Conservation (phyloP, 225 moss, liverwort and hornwort genomes). For the Lunularia cruciata region DNA sequence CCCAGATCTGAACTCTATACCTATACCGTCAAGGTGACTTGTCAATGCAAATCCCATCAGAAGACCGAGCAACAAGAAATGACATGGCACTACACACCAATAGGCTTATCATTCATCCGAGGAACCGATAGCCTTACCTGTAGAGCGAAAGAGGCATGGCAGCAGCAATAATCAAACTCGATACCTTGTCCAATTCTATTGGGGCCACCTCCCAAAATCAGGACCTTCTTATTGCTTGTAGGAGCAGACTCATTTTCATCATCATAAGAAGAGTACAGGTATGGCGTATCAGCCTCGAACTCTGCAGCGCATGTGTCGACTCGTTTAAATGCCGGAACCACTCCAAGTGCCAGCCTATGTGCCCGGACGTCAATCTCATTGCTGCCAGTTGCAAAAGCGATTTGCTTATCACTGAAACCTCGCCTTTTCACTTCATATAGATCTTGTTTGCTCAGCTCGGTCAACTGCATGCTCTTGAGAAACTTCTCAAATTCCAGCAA, state of each 20-base stretch:
- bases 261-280: constrained; percentile 95
- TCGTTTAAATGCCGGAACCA: constrained; percentile 89
- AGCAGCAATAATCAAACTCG: constrained; percentile 98
- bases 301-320: constrained; percentile 99
- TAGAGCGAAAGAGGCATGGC: constrained; percentile 94
- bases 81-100: too few relatives aligned
- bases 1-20: too few relatives aligned
- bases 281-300: constrained; percentile 94
- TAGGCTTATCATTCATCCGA: too few relatives aligned
- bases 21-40: too few relatives aligned
- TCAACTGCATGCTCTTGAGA: constrained; percentile 54
- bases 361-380: constrained; percentile 79
- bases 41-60: too few relatives aligned
- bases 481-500: constrained; percentile 73
- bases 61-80: too few relatives aligned
- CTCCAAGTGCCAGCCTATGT: constrained; percentile 68
- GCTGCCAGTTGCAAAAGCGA: constrained; percentile 76
- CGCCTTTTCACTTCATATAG: constrained; percentile 78
- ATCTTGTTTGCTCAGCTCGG: constrained; percentile 65
- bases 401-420: constrained; percentile 94
- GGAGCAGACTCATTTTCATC: constrained; percentile 81
- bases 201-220: constrained; percentile 96
- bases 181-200: constrained; percentile 98
- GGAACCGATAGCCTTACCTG: too few relatives aligned
- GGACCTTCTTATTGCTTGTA: constrained; percentile 70